phyloP scores from a whole-genome alignment of 495 filamentous ascomycete species.

The Penicillium cataractarum region DNA sequence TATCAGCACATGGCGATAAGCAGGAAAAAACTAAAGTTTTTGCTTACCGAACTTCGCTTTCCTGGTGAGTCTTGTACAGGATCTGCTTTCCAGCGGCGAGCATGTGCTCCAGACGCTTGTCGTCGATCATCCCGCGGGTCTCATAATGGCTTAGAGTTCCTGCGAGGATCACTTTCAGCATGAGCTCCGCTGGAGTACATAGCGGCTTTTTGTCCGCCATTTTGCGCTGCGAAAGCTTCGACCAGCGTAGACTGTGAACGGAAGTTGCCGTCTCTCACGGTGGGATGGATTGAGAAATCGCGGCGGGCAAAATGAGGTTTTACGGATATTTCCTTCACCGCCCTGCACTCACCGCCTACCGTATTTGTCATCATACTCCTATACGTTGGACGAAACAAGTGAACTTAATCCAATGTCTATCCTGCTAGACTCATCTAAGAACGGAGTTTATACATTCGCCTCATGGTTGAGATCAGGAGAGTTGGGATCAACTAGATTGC shows the following conservation, averaged over 20 bases:
- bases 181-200: constrained; percentile 52
- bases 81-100: constrained; percentile 54
- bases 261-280: constrained; percentile 9
- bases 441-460: neutral
- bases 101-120: constrained; percentile 55
- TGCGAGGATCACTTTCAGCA: constrained; percentile 52
- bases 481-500: no score
- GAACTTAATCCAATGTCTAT: neutral
- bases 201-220: constrained; percentile 44
- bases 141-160: constrained; percentile 56
- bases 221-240: constrained; percentile 10
- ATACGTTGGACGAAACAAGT: neutral
- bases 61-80: constrained; percentile 54
- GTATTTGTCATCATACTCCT: neutral
- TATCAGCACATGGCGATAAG: neutral
- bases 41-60: constrained; percentile 52
- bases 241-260: neutral
- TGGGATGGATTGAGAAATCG: constrained; percentile 17
- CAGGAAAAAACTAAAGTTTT: neutral
- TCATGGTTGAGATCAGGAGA: no score
- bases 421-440: neutral
- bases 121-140: constrained; percentile 55
- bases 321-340: constrained; percentile 11
- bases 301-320: constrained; percentile 13
- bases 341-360: constrained; percentile 4